These are phyloP conservation scores for Debaryomyces castellii DNA, from an alignment of 805 yeast genomes.

Conservation along the genomic window DNA sequence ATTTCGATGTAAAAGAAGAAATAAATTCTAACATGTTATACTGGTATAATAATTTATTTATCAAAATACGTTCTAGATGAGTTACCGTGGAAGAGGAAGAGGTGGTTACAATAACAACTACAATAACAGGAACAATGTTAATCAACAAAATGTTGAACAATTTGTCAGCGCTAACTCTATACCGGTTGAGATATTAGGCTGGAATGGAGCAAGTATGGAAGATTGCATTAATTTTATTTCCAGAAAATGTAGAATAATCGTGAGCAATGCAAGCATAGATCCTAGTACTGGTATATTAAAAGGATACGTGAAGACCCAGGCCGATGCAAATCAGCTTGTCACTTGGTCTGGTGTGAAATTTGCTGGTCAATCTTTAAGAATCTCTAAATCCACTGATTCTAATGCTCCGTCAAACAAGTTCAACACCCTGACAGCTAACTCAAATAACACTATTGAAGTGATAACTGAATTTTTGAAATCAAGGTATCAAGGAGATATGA, in stretches of 20 bases:
- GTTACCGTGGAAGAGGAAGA: constrained; percentile 40
- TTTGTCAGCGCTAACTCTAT: constrained; percentile 35
- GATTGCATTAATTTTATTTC: constrained; percentile 70
- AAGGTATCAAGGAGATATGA: constrained; percentile 64
- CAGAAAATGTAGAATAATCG: constrained; percentile 59
- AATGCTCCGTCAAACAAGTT: constrained; percentile 15
- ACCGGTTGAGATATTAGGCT: constrained; percentile 66
- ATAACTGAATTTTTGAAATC: constrained; percentile 59
- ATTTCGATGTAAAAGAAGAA: not conserved
- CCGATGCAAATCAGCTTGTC: constrained; percentile 58
- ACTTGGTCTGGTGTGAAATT: constrained; percentile 76
- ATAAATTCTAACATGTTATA: not conserved
- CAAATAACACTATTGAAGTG: constrained; percentile 53
- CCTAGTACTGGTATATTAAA: constrained; percentile 48
- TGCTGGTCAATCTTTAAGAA: constrained; percentile 68
- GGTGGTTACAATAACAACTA: constrained; percentile 21
- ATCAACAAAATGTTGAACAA: constrained; percentile 23
- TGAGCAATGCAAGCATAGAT: constrained; percentile 54
- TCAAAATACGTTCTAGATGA: constrained; percentile 17
- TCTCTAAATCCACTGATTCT: constrained; percentile 36
- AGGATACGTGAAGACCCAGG: constrained; percentile 54
- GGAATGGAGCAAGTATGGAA: constrained; percentile 75
- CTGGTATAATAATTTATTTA: no score
- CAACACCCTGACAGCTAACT: constrained; percentile 6
- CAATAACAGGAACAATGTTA: constrained; percentile 11